Percentiles rank a stretch among this genome's conserved stretches.
Conservation (phyloP, 352 stramenopile genomes). For the Phytophthora hibernalis region DNA sequence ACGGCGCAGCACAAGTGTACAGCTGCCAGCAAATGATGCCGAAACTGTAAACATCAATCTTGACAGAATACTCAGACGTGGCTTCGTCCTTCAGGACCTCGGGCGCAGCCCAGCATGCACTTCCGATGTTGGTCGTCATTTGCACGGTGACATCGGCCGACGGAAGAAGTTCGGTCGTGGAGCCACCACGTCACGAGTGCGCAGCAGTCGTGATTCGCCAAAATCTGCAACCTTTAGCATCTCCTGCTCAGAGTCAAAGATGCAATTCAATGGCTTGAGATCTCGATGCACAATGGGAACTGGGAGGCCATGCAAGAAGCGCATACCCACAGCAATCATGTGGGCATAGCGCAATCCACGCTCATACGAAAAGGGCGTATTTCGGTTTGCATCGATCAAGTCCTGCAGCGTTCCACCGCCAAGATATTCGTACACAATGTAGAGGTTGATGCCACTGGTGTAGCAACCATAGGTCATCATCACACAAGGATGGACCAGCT, state of each 20-base stretch:
- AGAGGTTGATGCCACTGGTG: constrained; percentile 79
- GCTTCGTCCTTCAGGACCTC: constrained; percentile 79
- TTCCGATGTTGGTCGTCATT: constrained; percentile 88
- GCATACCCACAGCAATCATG: constrained; percentile 86
- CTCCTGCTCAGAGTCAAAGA: constrained; percentile 77
- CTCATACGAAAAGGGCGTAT: constrained; percentile 60
- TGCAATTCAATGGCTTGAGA: constrained; percentile 84
- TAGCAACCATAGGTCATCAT: constrained; percentile 90
- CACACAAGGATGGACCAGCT: constrained; percentile 78
- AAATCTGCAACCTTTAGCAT: constrained; percentile 88
- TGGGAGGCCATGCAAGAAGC: constrained; percentile 74
- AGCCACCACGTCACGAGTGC: constrained; percentile 63
- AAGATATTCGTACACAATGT: constrained; percentile 86
- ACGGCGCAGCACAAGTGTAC: constrained; percentile 75
- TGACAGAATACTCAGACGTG: constrained; percentile 78
- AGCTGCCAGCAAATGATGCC: constrained; percentile 88
- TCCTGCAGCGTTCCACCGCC: constrained; percentile 85
- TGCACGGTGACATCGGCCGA: constrained; percentile 70
- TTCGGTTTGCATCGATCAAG: constrained; percentile 59
- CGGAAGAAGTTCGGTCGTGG: constrained; percentile 62
- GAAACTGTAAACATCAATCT: constrained; percentile 90
- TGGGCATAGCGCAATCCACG: constrained; percentile 74
- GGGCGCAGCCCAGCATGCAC: constrained; percentile 78
- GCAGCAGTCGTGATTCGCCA: constrained; percentile 75
- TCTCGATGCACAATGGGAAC: constrained; percentile 85